Base-by-base conservation (phyloP, 2,329 filamentous ascomycete genomes). In the Peltaster fructicola region DNA sequence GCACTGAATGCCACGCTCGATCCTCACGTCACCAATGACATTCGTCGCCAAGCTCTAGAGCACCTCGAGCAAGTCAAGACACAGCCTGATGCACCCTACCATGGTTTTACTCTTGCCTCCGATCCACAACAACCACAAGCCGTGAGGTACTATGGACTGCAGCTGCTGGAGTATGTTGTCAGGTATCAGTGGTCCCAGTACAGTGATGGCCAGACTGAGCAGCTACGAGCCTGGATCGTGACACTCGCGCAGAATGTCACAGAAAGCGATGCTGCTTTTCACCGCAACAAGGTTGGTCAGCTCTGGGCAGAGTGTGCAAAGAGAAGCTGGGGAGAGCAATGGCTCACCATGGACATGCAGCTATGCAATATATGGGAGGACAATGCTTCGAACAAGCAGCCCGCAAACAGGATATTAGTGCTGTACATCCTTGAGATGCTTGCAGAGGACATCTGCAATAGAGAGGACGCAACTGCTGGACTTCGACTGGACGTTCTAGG, bases 231-330 rank as follows among this genome's bases (percentile, higher is more conserved):
- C 30, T 88, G 84, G 66, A 69, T 92, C 20, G 54, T 92, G 28
- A 63, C 74, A 45, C 70, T 98, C 8, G 78, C 81, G 8, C 68
- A 76, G 42, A 63, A 65, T 32, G 60, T 90, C 20, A 61, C 68
- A 4, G 64, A 65, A 22, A 64, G 71, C 11, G 85, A 95, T 45
- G 79, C 81, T 3, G 51, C 65, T 15, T 98, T 84, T 47, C 59
- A 93, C 36, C 68, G 85, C 39, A 95, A 91, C 61, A 98, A 98
- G 56, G 74, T 88, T 16, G 81, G 80, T 14, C 77, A 91, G 52
- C 57, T 98, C 33, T 98, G 88, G 88, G 79, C 84, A 6, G 88
- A 95, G 51, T 63, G 92, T 26, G 82, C 84, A 19, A 95, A 95
- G 57, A 68, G 85, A 41, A 78, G 71, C 45, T 98, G 88, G 88